phyloP scores from a whole-genome alignment of 768 basidiomycete genomes.

The Rhizopogon roseolus region DNA sequence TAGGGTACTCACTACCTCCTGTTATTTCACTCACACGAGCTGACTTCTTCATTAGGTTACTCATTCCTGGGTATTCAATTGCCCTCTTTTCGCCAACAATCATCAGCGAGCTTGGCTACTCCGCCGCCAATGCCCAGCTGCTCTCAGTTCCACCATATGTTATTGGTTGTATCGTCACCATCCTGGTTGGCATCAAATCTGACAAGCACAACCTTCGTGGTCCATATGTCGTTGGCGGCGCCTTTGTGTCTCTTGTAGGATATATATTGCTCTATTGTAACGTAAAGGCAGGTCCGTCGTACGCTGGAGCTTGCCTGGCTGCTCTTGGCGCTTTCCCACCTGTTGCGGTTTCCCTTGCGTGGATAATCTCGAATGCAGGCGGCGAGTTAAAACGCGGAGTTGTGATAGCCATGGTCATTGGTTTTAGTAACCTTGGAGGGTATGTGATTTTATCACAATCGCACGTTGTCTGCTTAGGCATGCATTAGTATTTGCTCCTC shows the following conservation, averaged over 20 bases:
- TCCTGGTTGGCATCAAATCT: conserved; percentile 36
- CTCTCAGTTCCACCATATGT: conserved; percentile 48
- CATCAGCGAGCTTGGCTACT: conserved; percentile 44
- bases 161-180: conserved; percentile 39
- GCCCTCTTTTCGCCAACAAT: conserved; percentile 49
- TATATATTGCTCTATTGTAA: conserved; percentile 43
- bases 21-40: background rate
- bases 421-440: conserved; percentile 52
- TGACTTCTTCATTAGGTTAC: conserved; percentile 22
- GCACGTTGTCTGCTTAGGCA: no score
- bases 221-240: conserved; percentile 41
- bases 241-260: conserved; percentile 42
- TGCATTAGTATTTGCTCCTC: conserved; percentile 33
- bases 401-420: conserved; percentile 47
- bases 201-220: conserved; percentile 40
- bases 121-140: conserved; percentile 44
- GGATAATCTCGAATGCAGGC: conserved; percentile 51
- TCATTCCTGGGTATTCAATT: conserved; percentile 43
- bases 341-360: conserved; percentile 43
- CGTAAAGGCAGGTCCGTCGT: conserved; percentile 21
- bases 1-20: conserved; percentile 28
- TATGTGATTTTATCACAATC: conserved; percentile 18
- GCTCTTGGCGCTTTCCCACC: conserved; percentile 50
- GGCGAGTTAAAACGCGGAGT: conserved; percentile 52
- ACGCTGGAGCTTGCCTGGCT: conserved; percentile 44